Evolutionary conservation across 2,329 filamentous ascomycete species (phyloP), one percentile per base, ranked within the genome.

Genomic region (Canariomyces notabilis): DNA sequence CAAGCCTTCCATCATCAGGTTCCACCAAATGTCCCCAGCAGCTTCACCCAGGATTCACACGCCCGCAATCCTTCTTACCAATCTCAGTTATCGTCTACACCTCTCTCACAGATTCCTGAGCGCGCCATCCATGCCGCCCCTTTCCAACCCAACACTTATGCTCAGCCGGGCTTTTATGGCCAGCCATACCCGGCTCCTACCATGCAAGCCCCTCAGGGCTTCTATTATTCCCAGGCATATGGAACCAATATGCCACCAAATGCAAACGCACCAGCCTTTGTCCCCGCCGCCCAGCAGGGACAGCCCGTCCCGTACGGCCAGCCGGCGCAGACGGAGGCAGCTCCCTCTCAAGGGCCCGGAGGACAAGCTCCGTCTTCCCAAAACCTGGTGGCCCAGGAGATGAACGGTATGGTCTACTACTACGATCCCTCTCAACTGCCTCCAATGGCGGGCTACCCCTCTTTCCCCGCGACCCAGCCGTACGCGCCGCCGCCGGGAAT

Each of bases 391-490:
- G 88, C 89, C 0, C 90, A 96, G 64, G 91, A 97, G 69, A 83
- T 84, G 53, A 95, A 95, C 57, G 93, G 93, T 51, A 97, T 94
- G 78, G 89, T 95, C 1, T 97, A 95, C 66, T 98, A 95, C 64
- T 90, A 89, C 59, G 87, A 95, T 61, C 77, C 87, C 6, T 76
- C 82, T n/a, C 84, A 89, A 61, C 70, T 90, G 38, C 71, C 79
- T 20, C 69, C 76, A 1, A 70, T 79, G 53, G 62, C 69, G 39
- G 58, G 64, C 16, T 79, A 77, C 53, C 68, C 71, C 9, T 22
- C 19, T 6, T 50, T 40, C 41, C 44, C 51, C 2, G 36, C 43
- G 6, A 48, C 43, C 6, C 76, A 73, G 48, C 62, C 72, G 45
- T 87, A 82, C 58, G 70, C 72, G 46, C 63, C 38, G 16, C 26